Base-by-base conservation (phyloP, 345 rosid genomes). In the Luvunga scandens region DNA sequence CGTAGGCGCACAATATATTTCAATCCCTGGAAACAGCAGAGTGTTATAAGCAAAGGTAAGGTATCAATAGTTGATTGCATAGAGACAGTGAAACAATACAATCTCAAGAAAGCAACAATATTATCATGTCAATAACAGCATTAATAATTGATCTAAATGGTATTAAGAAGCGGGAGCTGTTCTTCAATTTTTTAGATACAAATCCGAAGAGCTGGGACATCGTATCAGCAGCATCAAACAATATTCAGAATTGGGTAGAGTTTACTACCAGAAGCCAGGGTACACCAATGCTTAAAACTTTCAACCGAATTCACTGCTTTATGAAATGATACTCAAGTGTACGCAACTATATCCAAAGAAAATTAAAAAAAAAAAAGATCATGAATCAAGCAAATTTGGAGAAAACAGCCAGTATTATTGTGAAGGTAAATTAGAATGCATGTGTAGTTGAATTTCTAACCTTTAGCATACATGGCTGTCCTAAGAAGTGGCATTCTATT, bases 1-100 rank as follows among this genome's bases (percentile, higher is more conserved):
- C 14, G 99, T 93, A 0, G 99, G 99, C 38, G 98, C 97, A 84
- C 99, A 93, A 81, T 95, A 95, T 75, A 95, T 93, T 81, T 93
- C 96, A 75, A 93, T 73, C 57, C 98, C 98, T 91, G 77, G 36
- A 85, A 81, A 48, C 31, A 72, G 33, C 28, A 27, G 74, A 74
- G 22, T 28, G 4, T 77, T 6, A 73, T 55, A 74, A 36, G 28
- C 33, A 39, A 71, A 76, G 42, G 72, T 57, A 71, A 59, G 25
- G 34, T 73, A 59, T 50, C 8, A 31, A 33, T 48, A 39, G 25
- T 22, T 53, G 12, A 50, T 18, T 33, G 10, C 21, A 71, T 3
- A 71, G 0, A 21, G 39, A 59, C 16, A 55, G 24, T 36, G 38
- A 60, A 60, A 59, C 33, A 38, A 16, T 14, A 4, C 19, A 21